Evolutionary conservation across 202 grass and related monocot species (phyloP).

Genomic region (Saccharum hybrid): DNA sequence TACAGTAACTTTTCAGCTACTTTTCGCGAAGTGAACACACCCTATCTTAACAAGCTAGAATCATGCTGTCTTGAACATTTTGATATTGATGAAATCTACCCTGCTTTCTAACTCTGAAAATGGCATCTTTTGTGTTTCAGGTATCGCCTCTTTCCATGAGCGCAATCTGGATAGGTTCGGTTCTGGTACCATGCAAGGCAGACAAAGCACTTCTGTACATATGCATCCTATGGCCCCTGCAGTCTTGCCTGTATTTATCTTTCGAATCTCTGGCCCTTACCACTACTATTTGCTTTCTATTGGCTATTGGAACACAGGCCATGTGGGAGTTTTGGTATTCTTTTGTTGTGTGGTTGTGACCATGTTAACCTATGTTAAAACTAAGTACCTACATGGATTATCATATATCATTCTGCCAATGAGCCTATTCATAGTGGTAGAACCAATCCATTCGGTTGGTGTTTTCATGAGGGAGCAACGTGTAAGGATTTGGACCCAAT

Average conservation of each 20-base stretch:
- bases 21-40: too few species aligned
- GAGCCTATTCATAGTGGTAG: neutral
- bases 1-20: too few species aligned
- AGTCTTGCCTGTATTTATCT: conserved; percentile 15
- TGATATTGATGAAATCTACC: conserved; percentile 5
- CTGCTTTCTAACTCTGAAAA: neutral
- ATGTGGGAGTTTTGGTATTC: neutral
- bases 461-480: neutral
- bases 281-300: neutral
- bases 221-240: neutral
- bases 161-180: neutral
- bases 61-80: neutral
- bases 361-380: too few species aligned
- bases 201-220: conserved; percentile 12
- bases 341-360: neutral
- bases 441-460: neutral
- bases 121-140: conserved; percentile 17
- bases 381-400: too few species aligned
- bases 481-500: too few species aligned
- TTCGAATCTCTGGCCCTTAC: neutral
- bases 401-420: too few species aligned
- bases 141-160: conserved; percentile 47
- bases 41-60: neutral
- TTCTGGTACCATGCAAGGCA: neutral
- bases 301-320: neutral